Evolutionary conservation across 306 rosid genomes (phyloP).

Genomic region (Trichosanthes cucumerina): DNA sequence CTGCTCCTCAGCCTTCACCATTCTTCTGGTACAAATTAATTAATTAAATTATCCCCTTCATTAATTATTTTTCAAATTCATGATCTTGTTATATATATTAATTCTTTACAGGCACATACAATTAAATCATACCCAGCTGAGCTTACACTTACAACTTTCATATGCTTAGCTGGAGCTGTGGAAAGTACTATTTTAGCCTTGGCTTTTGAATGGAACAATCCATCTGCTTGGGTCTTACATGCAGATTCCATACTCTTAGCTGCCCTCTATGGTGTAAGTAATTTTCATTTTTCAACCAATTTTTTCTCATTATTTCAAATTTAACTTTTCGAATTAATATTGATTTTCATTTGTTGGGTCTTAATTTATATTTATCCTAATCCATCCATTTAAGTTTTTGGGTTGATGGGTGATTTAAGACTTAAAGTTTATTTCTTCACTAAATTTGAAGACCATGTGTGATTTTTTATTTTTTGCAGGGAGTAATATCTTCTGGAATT

Average conservation of each 20-base stretch:
- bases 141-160: constrained; percentile 1
- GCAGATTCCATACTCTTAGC: constrained; percentile 4
- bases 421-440: too few species aligned
- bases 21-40: constrained; percentile 8
- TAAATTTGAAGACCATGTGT: background rate
- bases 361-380: too few species aligned
- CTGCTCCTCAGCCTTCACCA: constrained; percentile 8
- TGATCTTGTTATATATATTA: too few species aligned
- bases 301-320: too few species aligned
- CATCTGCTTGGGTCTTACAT: constrained; percentile 1
- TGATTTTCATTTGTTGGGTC: too few species aligned
- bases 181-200: background rate
- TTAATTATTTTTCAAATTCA: too few species aligned
- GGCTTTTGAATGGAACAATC: constrained; percentile 8
- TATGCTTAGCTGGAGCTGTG: constrained; percentile 10
- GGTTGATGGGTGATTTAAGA: too few species aligned
- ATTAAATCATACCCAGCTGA: constrained; percentile 7
- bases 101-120: constrained; percentile 2
- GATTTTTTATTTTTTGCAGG: constrained; percentile 44
- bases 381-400: too few species aligned
- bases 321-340: too few species aligned
- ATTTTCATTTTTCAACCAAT: background rate
- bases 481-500: constrained; percentile 60
- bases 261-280: constrained; percentile 6
- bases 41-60: too few species aligned